Evolutionary conservation across 768 basidiomycete species (phyloP), one percentile per base, ranked within the genome.

Genomic region (Lactarius quietus): DNA sequence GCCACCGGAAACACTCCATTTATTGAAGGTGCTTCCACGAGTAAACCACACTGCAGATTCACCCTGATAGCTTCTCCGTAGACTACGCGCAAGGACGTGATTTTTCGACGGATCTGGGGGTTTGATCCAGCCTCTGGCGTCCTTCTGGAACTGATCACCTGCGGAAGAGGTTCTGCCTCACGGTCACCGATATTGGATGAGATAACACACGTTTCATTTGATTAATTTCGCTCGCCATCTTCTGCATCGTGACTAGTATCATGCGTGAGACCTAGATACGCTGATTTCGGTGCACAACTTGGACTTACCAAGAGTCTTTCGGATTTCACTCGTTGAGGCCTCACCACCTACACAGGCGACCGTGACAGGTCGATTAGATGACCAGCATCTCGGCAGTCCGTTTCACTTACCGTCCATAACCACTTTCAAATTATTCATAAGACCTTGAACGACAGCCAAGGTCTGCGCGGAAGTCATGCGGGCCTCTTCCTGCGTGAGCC

Each of bases 31-130:
- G 15, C 12, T 15, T 1, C 54, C 39, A 10, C n/a, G 36, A 9
- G 36, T 54, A 31, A 62, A 55, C 61, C 61, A 62, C 1, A 35
- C 6, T 1, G 53, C 38, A 35, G 53, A 56, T 15, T 38, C 29
- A 26, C 14, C 9, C 3, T 56, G 54, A 8, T 36, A 38, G 4
- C n/a, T 29, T 23, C 23, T n/a, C n/a, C n/a, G n/a, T n/a, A n/a
- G n/a, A n/a, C n/a, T 31, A 1, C 29, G 39, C 17, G 55, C 41
- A 23, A 41, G 33, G 6, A 56, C 55, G 10, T 62, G 61, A 26
- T 62, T 62, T 48, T 23, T 41, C 3, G 61, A 62, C 15, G 54
- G 52, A 20, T 62, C 53, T 5, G 61, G 61, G 4, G 61, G 61
- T 5, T 38, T 56, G 12, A 62, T 53, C 61, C 61, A 62, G 3